Conservation (phyloP, 371 early-diverging fungal genomes). For the Syncephalastrum sp. region DNA sequence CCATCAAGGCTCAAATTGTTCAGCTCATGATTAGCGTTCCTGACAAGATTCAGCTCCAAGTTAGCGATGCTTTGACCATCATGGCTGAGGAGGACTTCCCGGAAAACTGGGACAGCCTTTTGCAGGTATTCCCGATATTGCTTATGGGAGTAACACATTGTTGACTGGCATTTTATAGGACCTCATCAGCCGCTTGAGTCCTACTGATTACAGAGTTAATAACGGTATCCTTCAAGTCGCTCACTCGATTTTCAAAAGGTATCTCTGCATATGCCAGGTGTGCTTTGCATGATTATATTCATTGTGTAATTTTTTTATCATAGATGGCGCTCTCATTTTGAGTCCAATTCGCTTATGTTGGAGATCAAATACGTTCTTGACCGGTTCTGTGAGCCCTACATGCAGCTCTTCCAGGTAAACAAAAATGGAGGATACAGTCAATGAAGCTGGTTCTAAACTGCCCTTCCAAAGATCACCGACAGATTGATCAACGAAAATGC, state of each 20-base stretch:
- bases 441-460: background rate
- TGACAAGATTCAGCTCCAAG: slow-evolving; percentile 79
- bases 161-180: slow-evolving; percentile 41
- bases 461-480: slow-evolving; percentile 68
- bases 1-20: slow-evolving; percentile 82
- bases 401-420: slow-evolving; percentile 75
- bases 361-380: slow-evolving; percentile 93
- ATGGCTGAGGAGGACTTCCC: slow-evolving; percentile 95
- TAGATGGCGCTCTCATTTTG: slow-evolving; percentile 87
- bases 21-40: slow-evolving; percentile 83
- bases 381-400: slow-evolving; percentile 78
- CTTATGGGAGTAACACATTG: no score
- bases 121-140: slow-evolving; percentile 50
- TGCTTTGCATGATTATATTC: background rate
- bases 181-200: slow-evolving; percentile 74
- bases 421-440: background rate
- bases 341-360: slow-evolving; percentile 73
- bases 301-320: slow-evolving; percentile 5
- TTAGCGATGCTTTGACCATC: slow-evolving; percentile 88
- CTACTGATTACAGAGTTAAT: slow-evolving; percentile 78
- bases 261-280: slow-evolving; percentile 6
- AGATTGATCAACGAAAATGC: slow-evolving; percentile 68
- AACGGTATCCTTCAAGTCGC: slow-evolving; percentile 91
- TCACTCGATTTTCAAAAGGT: slow-evolving; percentile 92
- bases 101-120: slow-evolving; percentile 79